Base-by-base conservation (phyloP, 169 alveolate species). In the Cyclospora cayetanensis region DNA sequence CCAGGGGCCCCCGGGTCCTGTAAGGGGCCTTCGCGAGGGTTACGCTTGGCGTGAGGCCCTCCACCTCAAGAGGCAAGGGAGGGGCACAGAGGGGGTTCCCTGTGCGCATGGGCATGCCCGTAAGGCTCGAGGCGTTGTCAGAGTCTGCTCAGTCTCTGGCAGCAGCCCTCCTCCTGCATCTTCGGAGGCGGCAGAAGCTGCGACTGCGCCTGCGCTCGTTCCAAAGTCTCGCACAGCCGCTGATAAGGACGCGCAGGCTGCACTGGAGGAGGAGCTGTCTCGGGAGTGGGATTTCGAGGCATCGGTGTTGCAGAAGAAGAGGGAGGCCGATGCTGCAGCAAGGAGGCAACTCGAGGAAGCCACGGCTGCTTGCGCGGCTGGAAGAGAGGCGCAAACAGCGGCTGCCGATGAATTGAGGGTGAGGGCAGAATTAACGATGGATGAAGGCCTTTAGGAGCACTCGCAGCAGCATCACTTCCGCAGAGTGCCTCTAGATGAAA, bases 181-280 rank as follows among this genome's bases (percentile, higher is more conserved):
- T n/a, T 46, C 82, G 18, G 82, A 46, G 18, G 82, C 82, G 18
- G 82, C 82, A 35, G 52, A 46, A 35, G 82, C 70, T 55, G 70
- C 34, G 9, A 29, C 15, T 9, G 70, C 34, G 7, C 34, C 15
- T 9, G 70, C 15, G 70, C 7, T 4, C 34, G 7, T 9, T 29
- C 11, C 11, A 22, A 29, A 4, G 34, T 9, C 70, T n/a, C 42
- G 18, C 12, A 25, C 46, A 5, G 82, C 53, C 20, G 5, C 20
- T 11, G 82, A 35, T 18, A 34, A 12, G 46, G 82, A 7, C 25
- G 55, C 82, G 22, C 5, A 4, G 27, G 46, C 52, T 7, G 60
- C 60, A 9, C 52, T 70, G 5, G 82, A 70, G 82, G 46, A 34
- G 31, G 52, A 70, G 46, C 82, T 70, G 82, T 25, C 20, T 46